Base-by-base conservation (phyloP, 805 yeast species). In the Lachancea meyersii region DNA sequence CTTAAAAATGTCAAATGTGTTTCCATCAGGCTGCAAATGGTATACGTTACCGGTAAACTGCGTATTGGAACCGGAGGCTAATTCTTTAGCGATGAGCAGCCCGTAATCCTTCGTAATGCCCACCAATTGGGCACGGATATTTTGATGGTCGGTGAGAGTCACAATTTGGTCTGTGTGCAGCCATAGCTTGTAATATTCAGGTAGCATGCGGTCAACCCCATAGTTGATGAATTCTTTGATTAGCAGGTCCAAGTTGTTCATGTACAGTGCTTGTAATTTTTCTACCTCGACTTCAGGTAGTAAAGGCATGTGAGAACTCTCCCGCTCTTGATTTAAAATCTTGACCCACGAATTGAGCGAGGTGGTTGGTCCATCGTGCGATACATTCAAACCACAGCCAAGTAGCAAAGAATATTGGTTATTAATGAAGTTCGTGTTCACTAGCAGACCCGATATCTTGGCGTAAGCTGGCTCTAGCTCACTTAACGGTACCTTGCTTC, bases 21-120 rank as follows among this genome's bases (percentile, higher is more conserved):
- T 93, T 1, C 99, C 98, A 63, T 93, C 98, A 0, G 99, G 97
- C 61, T 89, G 97, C 36, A 93, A 66, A 52, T 86, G 82, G 49
- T 73, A 80, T 4, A 55, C 67, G 32, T 68, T 71, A 0, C 86
- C 85, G 1, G 81, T 77, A 13, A 68, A 67, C 10, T 52, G 57
- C 18, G 72, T 73, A 11, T 63, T 55, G 4, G 63, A 50, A 5
- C 62, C 62, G 1, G 53, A 42, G 38, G 75, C 74, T 6, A 80
- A 60, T 49, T 85, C 95, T 46, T 77, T 80, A 2, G 86, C 98
- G 11, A 80, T 63, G 45, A 93, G 65, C 66, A 89, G 68, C 0
- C 98, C 99, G 63, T 81, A 84, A 43, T 88, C 95, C 2, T 71
- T 68, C 0, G 95, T 81, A 35, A 93, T 89, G 1, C 98, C 98